These are phyloP conservation scores for Dendrocalamus latiflorus DNA, from an alignment of 202 grass and related monocot genomes.

Conservation along the genomic window DNA sequence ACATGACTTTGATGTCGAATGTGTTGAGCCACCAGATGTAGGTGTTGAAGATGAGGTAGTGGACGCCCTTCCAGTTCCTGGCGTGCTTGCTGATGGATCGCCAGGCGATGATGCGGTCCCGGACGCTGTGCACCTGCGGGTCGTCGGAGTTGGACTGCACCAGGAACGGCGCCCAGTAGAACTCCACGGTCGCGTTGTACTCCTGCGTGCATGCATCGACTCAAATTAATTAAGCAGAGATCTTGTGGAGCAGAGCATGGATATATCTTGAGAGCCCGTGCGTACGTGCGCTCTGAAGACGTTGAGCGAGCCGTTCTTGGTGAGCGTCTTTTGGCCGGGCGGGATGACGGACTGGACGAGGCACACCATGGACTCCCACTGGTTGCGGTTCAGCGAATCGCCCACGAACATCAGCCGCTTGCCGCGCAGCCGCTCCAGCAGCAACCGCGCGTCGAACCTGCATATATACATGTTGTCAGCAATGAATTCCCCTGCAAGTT, in stretches of 20 bases:
- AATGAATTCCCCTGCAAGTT: too few relatives aligned
- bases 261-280: too few relatives aligned
- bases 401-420: constrained; percentile 97
- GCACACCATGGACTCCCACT: constrained; percentile 97
- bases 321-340: constrained; percentile 46
- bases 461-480: too few relatives aligned
- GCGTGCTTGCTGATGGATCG: constrained; percentile 58
- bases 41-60: constrained; percentile 61
- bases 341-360: constrained; percentile 63
- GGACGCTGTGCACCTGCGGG: constrained; percentile 52
- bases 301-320: constrained; percentile 71
- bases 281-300: constrained; percentile 61
- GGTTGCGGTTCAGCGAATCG: constrained; percentile 89
- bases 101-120: constrained; percentile 41
- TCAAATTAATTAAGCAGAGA: too few relatives aligned
- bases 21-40: constrained; percentile 82
- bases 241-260: too few relatives aligned
- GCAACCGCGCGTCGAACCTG: constrained; percentile 58
- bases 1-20: constrained; percentile 59
- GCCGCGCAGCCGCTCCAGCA: constrained; percentile 70
- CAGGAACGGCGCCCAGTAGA: too few relatives aligned
- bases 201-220: constrained; percentile 29
- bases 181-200: constrained; percentile 72
- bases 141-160: too few relatives aligned
- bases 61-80: constrained; percentile 39